Conservation (phyloP, 805 yeast species). For the Crinitomyces ghanaensis region DNA sequence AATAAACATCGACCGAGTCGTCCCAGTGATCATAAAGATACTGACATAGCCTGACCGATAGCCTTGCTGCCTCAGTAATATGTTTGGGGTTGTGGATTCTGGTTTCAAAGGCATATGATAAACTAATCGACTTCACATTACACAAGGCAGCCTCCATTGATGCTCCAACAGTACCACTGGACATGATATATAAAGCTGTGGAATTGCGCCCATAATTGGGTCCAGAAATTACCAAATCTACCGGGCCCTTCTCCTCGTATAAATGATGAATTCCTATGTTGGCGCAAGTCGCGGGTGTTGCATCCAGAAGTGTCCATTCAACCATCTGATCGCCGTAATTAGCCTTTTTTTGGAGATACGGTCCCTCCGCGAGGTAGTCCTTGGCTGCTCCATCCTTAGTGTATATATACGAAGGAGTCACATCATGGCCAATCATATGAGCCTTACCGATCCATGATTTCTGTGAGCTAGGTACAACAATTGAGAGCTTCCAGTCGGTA, state of each 20-base stretch:
- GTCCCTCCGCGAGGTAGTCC: conserved; percentile 15
- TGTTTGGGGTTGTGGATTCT: conserved; percentile 38
- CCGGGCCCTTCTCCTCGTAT: conserved; percentile 38
- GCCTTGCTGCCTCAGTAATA: conserved; percentile 52
- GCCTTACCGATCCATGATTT: conserved; percentile 98
- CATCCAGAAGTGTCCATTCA: conserved; percentile 70
- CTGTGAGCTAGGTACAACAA: conserved; percentile 72
- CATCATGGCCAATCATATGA: conserved; percentile 52
- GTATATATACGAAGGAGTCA: conserved; percentile 35
- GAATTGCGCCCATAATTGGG: conserved; percentile 95
- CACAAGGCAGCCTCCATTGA: conserved; percentile 83
- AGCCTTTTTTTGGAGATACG: conserved; percentile 3
- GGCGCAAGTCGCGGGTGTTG: conserved; percentile 94
- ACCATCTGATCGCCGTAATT: conserved; percentile 4
- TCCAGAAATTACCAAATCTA: conserved; percentile 85
- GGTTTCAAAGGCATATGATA: conserved; percentile 70
- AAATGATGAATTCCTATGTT: conserved; percentile 80
- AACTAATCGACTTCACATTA: conserved; percentile 56
- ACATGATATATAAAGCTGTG: conserved; percentile 73
- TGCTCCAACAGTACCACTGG: conserved; percentile 95
- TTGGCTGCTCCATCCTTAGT: conserved; percentile 26
- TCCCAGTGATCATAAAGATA: conserved; percentile 52
- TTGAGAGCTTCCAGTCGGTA: conserved; percentile 78
- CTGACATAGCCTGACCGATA: conserved; percentile 52
- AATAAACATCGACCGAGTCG: conserved; percentile 51